Evolutionary conservation across 805 yeast species (phyloP), one percentile per base, ranked within the genome.

Genomic region (Candida vaughaniae): DNA sequence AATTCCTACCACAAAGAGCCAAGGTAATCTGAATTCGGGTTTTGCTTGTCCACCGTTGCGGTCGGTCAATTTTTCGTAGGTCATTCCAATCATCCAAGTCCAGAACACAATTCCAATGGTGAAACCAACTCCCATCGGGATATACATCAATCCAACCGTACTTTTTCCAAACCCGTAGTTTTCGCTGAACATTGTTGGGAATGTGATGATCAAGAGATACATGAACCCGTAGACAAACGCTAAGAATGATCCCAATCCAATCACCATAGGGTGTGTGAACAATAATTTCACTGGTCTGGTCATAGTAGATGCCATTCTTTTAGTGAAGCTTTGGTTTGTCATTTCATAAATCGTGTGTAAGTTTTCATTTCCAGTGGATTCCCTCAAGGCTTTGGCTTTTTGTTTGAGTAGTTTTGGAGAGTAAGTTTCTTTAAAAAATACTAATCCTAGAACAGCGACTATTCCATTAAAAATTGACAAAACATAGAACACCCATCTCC

Each of bases 401-500:
- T 55, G 45, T 15, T 56, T 60, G 22, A 81, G 61, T 25, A 81
- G 47, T 8, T 65, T 64, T 3, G 85, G 85, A 0, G 78, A 66
- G 49, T 78, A 82, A 0, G 87, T 77, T 51, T 81, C 88, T 37
- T 62, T 62, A 47, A 71, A 76, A 27, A 73, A 60, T 3, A 73
- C 3, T 73, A 83, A 43, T 67, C 75, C 46, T 65, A 45, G 4
- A 53, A 58, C 10, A 64, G 73, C 52, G 63, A 64, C 39, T 57
- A 59, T 42, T 3, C 81, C 85, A 45, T 80, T 73, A 46, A 79
- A 59, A n/a, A 84, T 78, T 15, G 82, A 61, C 34, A 77, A 57
- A 12, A 75, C 66, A 69, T 77, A 77, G 48, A 81, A 77, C 31
- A 72, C 75, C 93, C 93, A 85, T 55, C 82, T 71, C 80, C 85